These are phyloP conservation scores for Solanum pinnatisectum DNA, from an alignment of 257 asterid genomes.

Conservation along the genomic window DNA sequence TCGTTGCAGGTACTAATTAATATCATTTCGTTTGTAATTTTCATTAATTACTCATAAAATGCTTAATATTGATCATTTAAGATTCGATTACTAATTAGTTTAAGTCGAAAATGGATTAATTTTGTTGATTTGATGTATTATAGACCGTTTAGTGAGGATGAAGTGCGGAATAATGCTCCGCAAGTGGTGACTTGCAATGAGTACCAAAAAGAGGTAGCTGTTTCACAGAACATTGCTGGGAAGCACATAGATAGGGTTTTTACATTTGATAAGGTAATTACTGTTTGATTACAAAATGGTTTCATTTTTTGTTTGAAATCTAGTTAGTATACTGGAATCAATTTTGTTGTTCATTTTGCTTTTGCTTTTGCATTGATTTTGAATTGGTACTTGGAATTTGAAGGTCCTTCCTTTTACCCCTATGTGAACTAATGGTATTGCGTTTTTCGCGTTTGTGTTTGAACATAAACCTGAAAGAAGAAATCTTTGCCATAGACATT, in stretches of 20 bases:
- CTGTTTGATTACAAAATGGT: background rate
- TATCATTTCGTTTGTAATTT: background rate
- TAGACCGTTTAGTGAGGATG: constrained; percentile 91
- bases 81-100: background rate
- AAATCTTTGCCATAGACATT: background rate
- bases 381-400: background rate
- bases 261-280: constrained; percentile 67
- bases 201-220: constrained; percentile 65
- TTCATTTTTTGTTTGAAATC: background rate
- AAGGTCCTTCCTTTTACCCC: background rate
- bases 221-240: constrained; percentile 80
- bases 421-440: background rate
- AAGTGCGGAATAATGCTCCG: constrained; percentile 79
- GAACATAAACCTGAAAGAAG: background rate
- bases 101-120: background rate
- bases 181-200: constrained; percentile 90
- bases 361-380: background rate
- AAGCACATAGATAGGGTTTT: constrained; percentile 82
- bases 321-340: background rate
- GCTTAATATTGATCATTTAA: background rate
- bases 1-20: constrained; percentile 66
- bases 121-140: background rate
- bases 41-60: background rate
- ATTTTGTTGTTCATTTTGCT: background rate
- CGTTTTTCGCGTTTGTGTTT: background rate